Evolutionary conservation across 495 filamentous ascomycete species (phyloP), one percentile per base, ranked within the genome.

Genomic region (Aspergillus saccharolyticus): DNA sequence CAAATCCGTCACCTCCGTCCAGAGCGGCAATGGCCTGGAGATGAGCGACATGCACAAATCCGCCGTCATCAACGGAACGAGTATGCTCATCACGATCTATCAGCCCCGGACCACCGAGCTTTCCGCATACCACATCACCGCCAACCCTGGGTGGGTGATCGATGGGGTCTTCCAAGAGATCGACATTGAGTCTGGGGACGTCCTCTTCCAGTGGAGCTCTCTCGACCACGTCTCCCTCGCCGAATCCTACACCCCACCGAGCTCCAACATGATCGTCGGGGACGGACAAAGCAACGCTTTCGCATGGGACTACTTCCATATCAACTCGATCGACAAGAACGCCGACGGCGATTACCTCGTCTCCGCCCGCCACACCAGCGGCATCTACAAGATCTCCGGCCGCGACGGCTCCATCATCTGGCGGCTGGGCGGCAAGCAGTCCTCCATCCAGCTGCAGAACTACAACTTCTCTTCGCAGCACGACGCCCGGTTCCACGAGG

Each of bases 391-490:
- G 54, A 76, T 84, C 57, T 81, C 82, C 42, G 81, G 82, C 12
- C 60, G 66, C 18, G 74, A 80, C 53, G 81, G 83, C n/a, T 64
- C 63, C 28, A 76, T 85, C 53, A 75, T 84, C 55, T 86, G 83
- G 83, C 76, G 75, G 8, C 64, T 86, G 33, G 70, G 77, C 44
- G 83, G 83, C 18, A 56, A 70, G 53, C 54, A 63, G 25, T 56
- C 69, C 52, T 9, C 33, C 2, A 65, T 74, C 44, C 77, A 80
- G 54, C 47, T 58, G 30, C 61, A 68, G 45, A 67, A 81, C 17
- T 85, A 85, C 65, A 70, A 64, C 42, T 84, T 86, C 66, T 78
- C 77, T 20, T 79, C 77, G 58, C 83, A 85, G 61, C 83, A 87
- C 58, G 77, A 85, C 57, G 83, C 78, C 5, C 76, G 80, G 71